Evolutionary conservation across 345 rosid species (phyloP).

Genomic region (Heritiera fomes): DNA sequence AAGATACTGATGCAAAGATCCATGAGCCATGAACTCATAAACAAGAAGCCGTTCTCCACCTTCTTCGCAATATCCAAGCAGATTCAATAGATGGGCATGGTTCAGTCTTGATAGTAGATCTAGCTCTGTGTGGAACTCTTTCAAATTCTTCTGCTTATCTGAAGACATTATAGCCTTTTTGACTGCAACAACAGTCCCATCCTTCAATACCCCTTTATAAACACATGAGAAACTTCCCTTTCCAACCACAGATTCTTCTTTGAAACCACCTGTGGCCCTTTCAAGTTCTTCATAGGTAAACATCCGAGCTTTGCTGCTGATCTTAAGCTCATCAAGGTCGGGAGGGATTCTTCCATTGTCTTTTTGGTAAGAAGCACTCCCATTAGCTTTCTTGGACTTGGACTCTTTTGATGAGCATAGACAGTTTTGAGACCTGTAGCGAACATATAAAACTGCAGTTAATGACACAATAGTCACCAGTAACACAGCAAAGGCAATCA

Average conservation of each 20-base stretch:
- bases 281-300: slow-evolving; percentile 85
- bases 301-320: slow-evolving; percentile 67
- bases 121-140: slow-evolving; percentile 90
- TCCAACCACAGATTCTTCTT: slow-evolving; percentile 91
- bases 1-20: slow-evolving; percentile 94
- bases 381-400: slow-evolving; percentile 50
- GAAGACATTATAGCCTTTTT: slow-evolving; percentile 85
- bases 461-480: slow-evolving; percentile 58
- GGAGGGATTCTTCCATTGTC: slow-evolving; percentile 54
- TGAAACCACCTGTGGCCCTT: slow-evolving; percentile 77
- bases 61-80: slow-evolving; percentile 97
- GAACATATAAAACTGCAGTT: slow-evolving; percentile 61
- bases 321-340: slow-evolving; percentile 69
- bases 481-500: slow-evolving; percentile 70
- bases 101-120: slow-evolving; percentile 90
- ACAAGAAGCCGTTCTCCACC: slow-evolving; percentile 93
- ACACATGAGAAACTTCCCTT: slow-evolving; percentile 97
- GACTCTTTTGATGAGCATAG: slow-evolving; percentile 54
- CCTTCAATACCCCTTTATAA: slow-evolving; percentile 79
- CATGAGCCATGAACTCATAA: slow-evolving; percentile 98
- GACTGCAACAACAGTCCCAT: slow-evolving; percentile 88
- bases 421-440: slow-evolving; percentile 71
- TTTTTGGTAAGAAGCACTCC: slow-evolving; percentile 41
- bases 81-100: slow-evolving; percentile 91
- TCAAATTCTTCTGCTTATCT: slow-evolving; percentile 84